Conservation (phyloP, 1,284 basidiomycete species). For the Malassezia nana region DNA sequence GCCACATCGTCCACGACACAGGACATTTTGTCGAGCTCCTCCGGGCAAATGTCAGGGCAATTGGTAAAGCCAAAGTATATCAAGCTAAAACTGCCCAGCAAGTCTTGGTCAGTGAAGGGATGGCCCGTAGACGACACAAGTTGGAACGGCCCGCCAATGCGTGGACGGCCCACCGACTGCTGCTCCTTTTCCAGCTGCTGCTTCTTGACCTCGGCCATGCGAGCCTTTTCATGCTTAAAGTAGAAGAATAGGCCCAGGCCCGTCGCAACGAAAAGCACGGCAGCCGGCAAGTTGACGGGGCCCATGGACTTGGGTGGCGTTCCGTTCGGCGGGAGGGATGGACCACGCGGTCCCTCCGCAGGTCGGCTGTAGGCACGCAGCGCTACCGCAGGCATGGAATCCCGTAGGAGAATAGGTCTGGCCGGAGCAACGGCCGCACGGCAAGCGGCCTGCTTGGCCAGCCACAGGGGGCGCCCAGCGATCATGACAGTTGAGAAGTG, state of each 20-base stretch:
- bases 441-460: background rate
- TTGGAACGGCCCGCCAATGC: slow-evolving; percentile 79
- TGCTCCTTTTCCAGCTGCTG: slow-evolving; percentile 21
- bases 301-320: background rate
- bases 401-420: background rate
- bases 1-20: slow-evolving; percentile 67
- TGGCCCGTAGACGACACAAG: slow-evolving; percentile 35
- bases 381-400: background rate
- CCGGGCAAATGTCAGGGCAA: slow-evolving; percentile 93
- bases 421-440: background rate
- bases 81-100: slow-evolving; percentile 67
- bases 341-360: background rate
- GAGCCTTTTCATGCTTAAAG: slow-evolving; percentile 73
- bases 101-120: slow-evolving; percentile 68
- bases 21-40: slow-evolving; percentile 93
- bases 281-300: slow-evolving; percentile 76
- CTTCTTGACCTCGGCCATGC: slow-evolving; percentile 24
- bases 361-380: background rate
- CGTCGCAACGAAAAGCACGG: slow-evolving; percentile 68
- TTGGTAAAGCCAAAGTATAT: slow-evolving; percentile 65
- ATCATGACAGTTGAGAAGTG: background rate
- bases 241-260: slow-evolving; percentile 76
- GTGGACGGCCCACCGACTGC: slow-evolving; percentile 55
- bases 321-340: background rate
- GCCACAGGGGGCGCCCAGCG: background rate